Evolutionary conservation across 2,329 filamentous ascomycete species (phyloP), one percentile per base, ranked within the genome.

Genomic region (Botrytis cinerea): DNA sequence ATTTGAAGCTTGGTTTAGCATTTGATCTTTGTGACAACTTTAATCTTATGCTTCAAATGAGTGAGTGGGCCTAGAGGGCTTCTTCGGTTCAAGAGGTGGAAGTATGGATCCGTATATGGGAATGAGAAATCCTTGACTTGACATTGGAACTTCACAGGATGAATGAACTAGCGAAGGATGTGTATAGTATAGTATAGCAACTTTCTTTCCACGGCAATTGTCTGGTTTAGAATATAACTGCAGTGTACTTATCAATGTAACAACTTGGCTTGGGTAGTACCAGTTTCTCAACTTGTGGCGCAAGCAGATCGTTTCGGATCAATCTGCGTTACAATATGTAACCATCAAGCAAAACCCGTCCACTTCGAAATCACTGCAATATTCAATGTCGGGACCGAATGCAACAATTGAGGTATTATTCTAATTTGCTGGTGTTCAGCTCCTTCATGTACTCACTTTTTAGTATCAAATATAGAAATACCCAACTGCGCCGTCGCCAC

Each of bases 401-500:
- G 1, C 25, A 28, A 7, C 2, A 25, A 20, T 25, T n/a, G 45
- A 51, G 32, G 45, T 6, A 51, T 18, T 38, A 18, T 51, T 38
- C 35, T 28, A 57, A 57, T 57, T 57, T 57, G 2, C 18, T 32
- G n/a, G 63, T 67, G n/a, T 51, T 66, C 32, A 67, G 63, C 63
- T 67, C 45, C 22, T 67, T 20, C 28, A 16, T 16, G 7, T 40
- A 28, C 45, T 51, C 32, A 51, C n/a, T 28, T 43, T 45, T 43
- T 45, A 28, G 16, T 63, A 32, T 45, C 61, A 6, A 43, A 51
- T 61, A 25, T 59, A 51, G 43, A n/a, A 22, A 22, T 35, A 46
- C 32, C 48, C 38, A 59, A 43, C 51, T 22, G 43, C n/a, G n/a
- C 48, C 51, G 35, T 51, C 46, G 46, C 43, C 14, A 40, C 40